Percentiles rank a stretch among this genome's conserved stretches.
Conservation (phyloP, 2,329 filamentous ascomycete genomes). For the Fusarium sp. region DNA sequence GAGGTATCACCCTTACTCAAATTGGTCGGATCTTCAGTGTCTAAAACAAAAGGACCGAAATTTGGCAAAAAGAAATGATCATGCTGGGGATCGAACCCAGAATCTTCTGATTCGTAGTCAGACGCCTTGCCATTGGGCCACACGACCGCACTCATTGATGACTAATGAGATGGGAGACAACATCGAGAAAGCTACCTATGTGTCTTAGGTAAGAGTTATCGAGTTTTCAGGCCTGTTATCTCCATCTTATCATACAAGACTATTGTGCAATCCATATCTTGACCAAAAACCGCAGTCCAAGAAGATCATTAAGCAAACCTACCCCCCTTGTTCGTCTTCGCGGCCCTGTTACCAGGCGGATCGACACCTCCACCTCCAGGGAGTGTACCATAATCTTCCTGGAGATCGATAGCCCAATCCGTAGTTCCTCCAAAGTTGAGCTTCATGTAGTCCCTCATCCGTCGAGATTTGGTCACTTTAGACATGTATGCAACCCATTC, state of each 20-base stretch:
- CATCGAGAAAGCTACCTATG: background rate
- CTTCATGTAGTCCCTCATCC: background rate
- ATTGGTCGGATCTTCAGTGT: background rate
- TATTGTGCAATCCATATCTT: no score
- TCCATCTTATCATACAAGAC: no score
- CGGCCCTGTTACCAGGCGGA: no score
- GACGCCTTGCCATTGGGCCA: constrained; percentile 39
- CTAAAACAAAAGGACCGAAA: no score
- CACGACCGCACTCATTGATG: constrained; percentile 23
- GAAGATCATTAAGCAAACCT: no score
- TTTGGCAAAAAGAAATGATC: constrained; percentile 19
- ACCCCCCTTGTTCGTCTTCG: no score
- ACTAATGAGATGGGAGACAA: background rate
- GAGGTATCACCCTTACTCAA: no score
- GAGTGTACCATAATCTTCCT: background rate
- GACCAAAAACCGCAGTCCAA: no score
- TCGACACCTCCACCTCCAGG: no score
- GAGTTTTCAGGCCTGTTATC: no score
- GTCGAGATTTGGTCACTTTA: background rate
- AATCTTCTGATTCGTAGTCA: constrained; percentile 41
- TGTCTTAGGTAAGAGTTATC: background rate
- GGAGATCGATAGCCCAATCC: background rate
- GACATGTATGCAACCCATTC: background rate
- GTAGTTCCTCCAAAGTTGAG: background rate
- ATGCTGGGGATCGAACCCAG: constrained; percentile 39